Evolutionary conservation across 73 alveolate genomes (phyloP).

Genomic region (Tetrahymena borealis): DNA sequence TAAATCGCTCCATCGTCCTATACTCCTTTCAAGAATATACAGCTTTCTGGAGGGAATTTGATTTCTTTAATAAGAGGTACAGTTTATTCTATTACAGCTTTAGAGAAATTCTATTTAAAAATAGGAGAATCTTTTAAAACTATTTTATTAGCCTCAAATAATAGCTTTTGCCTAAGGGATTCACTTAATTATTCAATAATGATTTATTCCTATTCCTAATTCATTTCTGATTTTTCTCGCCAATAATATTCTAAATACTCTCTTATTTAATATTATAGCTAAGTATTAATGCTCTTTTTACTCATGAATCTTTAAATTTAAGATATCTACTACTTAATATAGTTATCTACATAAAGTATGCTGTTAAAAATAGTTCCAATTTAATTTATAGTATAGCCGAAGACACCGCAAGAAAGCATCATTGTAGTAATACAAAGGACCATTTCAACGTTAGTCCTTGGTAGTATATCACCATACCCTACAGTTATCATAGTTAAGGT

Average conservation of each 20-base stretch:
- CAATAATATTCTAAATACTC: constrained; percentile 64
- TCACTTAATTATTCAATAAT: constrained; percentile 16
- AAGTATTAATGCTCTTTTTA: constrained; percentile 49
- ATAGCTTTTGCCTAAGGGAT: not conserved
- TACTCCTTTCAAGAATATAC: not conserved
- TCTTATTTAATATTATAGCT: constrained; percentile 56
- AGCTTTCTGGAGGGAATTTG: constrained; percentile 25
- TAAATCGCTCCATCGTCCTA: constrained; percentile 23
- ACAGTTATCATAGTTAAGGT: constrained; percentile 56
- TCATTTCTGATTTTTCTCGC: not conserved
- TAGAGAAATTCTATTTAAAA: not conserved
- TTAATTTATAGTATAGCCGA: constrained; percentile 40
- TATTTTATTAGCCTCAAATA: constrained; percentile 10
- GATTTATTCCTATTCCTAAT: constrained; percentile 15
- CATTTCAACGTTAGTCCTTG: constrained; percentile 39
- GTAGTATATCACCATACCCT: constrained; percentile 74
- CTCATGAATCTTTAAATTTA: constrained; percentile 59
- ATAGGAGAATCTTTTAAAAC: not conserved
- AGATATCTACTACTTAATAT: constrained; percentile 41
- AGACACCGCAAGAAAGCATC: constrained; percentile 55
- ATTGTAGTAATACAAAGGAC: constrained; percentile 26
- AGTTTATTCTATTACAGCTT: constrained; percentile 2
- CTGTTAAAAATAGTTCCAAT: constrained; percentile 48
- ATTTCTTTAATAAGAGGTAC: constrained; percentile 12
- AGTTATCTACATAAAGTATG: constrained; percentile 29